phyloP scores from a whole-genome alignment of 805 yeast species.

The Kodamaea sagamina region DNA sequence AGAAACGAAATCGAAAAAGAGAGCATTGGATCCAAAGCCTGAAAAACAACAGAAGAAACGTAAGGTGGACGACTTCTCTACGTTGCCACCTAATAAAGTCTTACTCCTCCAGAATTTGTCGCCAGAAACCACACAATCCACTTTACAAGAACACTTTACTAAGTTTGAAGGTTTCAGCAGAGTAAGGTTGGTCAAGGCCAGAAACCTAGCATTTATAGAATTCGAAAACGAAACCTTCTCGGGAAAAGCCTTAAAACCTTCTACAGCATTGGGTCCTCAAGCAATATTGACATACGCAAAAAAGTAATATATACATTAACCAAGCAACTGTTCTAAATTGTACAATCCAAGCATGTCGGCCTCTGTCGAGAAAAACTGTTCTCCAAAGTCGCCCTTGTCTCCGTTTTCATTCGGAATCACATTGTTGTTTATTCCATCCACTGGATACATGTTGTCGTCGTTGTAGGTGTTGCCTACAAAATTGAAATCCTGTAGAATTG shows the following conservation, averaged over 20 bases:
- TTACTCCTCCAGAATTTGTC: constrained; percentile 70
- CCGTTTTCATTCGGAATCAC: not conserved
- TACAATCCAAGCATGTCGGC: constrained; percentile 13
- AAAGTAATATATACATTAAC: constrained; percentile 20
- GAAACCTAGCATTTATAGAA: constrained; percentile 80
- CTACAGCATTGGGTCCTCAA: constrained; percentile 22
- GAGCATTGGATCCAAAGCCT: constrained; percentile 12
- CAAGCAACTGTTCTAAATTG: constrained; percentile 12
- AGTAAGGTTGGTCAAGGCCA: constrained; percentile 62
- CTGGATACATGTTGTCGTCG: not conserved
- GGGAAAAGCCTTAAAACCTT: constrained; percentile 10
- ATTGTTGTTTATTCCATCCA: not conserved
- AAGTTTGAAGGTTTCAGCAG: constrained; percentile 62
- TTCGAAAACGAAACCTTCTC: constrained; percentile 61
- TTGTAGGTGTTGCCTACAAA: not conserved
- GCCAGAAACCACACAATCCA: constrained; percentile 16
- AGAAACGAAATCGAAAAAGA: constrained; percentile 18
- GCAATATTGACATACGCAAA: constrained; percentile 37
- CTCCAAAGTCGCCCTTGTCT: not conserved
- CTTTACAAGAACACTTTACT: constrained; percentile 49
- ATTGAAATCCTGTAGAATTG: not conserved
- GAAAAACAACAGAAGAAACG: constrained; percentile 11
- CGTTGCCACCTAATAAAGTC: constrained; percentile 66
- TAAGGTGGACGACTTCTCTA: constrained; percentile 25
- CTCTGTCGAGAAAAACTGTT: constrained; percentile 5